Base-by-base conservation (phyloP, 2,329 filamentous ascomycete species). In the Phyllosticta citriasiana region DNA sequence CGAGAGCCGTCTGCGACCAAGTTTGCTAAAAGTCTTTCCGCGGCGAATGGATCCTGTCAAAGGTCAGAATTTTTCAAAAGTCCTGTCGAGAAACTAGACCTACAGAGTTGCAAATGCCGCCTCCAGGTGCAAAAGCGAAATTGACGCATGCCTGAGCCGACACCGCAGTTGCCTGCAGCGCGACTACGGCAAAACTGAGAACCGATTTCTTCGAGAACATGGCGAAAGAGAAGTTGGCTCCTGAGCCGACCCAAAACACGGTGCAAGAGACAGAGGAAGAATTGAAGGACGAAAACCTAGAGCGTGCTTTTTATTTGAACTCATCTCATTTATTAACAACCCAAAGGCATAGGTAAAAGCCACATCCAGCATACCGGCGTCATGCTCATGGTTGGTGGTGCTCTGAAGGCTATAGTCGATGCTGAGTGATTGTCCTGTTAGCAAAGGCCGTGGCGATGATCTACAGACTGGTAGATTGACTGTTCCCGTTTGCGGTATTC, bases 91-190 rank as follows among this genome's bases (percentile, higher is more conserved):
- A 14, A n/a, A 5, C 40, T 30, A 22, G 19, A 40, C 33, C 9
- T 47, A 47, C 58, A 35, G 58, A 60, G 26, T 60, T 60, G 35
- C 58, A 60, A 52, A 40, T 60, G 6, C 58, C 58, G 9, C 53
- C 58, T 5, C 40, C 40, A 33, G 53, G 58, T 9, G 58, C 58
- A 56, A 60, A 56, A 16, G 58, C 58, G 24, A 60, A 60, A 24
- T 60, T 56, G 53, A 60, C 19, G n/a, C 58, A 60, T n/a, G 58
- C 58, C 27, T 55, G 53, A 35, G 35, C 58, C 25, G 53, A 52
- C 10, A 56, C 58, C n/a, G 53, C 55, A 33, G 35, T 40, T 2
- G 30, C 40, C 53, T 60, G 16, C 53, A 60, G 40, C 3, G 26
- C 35, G 19, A 55, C 40, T 16, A 47, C 53, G 19, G 26, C 53